phyloP scores from a whole-genome alignment of 257 asterid genomes.

The Rubia yunnanensis region DNA sequence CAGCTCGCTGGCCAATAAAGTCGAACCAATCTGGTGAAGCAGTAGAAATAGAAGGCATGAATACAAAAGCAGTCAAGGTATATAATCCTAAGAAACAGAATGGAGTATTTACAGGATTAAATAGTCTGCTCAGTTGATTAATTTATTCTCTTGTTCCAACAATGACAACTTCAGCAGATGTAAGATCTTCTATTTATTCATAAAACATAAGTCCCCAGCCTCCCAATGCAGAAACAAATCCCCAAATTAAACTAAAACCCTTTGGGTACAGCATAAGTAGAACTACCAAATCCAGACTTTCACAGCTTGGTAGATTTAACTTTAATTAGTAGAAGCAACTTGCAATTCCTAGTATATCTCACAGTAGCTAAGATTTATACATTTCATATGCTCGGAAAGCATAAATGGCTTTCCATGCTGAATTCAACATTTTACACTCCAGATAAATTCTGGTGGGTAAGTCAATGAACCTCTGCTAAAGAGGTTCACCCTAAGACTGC shows the following conservation, averaged over 20 bases:
- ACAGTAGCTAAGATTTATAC: not conserved
- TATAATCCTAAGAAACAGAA: not conserved
- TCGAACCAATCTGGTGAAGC: slow-evolving; percentile 67
- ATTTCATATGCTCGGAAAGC: not conserved
- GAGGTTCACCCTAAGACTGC: not conserved
- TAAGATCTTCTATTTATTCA: not conserved
- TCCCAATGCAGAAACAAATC: not conserved
- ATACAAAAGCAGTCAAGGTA: not conserved
- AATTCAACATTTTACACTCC: not conserved
- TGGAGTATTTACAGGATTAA: not conserved
- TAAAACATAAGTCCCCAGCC: not conserved
- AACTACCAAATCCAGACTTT: not conserved
- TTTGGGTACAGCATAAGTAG: not conserved
- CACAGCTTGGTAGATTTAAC: not conserved
- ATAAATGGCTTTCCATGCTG: not conserved
- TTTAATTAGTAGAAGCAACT: not conserved
- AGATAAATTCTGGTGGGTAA: not conserved
- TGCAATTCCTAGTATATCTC: not conserved
- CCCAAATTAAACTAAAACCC: not conserved
- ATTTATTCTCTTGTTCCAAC: not conserved
- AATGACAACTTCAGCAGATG: not conserved
- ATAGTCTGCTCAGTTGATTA: not conserved
- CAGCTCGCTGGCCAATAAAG: slow-evolving; percentile 76
- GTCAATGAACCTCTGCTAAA: not conserved
- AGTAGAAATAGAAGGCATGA: not conserved